Evolutionary conservation across 2,329 filamentous ascomycete species (phyloP), one percentile per base, ranked within the genome.

Genomic region (Balansia obtecta): DNA sequence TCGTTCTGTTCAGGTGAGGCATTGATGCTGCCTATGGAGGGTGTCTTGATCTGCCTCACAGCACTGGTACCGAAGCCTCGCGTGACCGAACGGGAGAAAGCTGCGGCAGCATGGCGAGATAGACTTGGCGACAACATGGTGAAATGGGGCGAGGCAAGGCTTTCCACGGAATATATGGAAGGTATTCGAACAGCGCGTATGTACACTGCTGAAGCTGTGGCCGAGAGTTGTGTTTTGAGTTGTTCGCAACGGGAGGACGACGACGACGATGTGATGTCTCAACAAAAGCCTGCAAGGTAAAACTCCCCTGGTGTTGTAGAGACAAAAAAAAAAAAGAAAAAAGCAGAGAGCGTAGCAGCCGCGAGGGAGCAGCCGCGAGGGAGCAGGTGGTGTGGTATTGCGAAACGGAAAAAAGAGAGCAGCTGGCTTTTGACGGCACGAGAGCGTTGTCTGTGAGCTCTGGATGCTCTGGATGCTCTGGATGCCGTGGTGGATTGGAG

Each of bases 1-100:
- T 82, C 75, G 56, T 86, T 83, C 54, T 80, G 80, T 55, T 86
- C 74, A 46, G 83, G 79, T 44, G 67, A 65, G 16, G 70, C 67
- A 75, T 85, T 73, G 61, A 98, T 82, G 69, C 98, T 90, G 65
- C 86, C 85, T 57, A 98, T 79, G 38, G 85, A 82, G n/a, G 93
- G 93, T 18, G 82, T 72, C 52, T 73, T 74, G 55, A 55, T 58
- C 50, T 66, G 62, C 55, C 65, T 61, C 55, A 61, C 56, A 52
- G 73, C 65, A 52, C 80, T 78, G 51, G 77, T 75, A 63, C 74
- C 73, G 63, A 86, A 77, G 58, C 79, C 70, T 59, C 82, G 75
- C 55, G 75, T 63, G 50, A 66, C 63, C 58, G 71, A 69, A 62
- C 73, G 75, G 55, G 71, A 69, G 57, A 69, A 68, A 58, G 63